phyloP scores from a whole-genome alignment of 352 stramenopile species.

The Pythium apleroticum region DNA sequence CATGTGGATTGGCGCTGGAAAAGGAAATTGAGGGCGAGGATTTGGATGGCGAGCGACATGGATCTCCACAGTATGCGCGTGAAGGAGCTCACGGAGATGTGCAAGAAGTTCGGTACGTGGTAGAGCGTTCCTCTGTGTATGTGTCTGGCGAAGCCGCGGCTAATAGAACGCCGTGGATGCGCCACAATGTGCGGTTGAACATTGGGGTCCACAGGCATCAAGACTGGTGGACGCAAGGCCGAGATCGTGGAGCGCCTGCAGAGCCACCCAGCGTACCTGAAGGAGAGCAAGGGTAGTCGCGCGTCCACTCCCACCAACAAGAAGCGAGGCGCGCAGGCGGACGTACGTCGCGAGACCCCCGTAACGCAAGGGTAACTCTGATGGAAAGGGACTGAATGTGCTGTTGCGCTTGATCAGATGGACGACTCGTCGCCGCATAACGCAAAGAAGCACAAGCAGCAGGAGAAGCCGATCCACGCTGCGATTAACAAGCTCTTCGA shows the following conservation, averaged over 20 bases:
- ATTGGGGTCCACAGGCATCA: constrained; percentile 45
- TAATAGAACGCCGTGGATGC: not conserved
- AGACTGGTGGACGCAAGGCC: constrained; percentile 66
- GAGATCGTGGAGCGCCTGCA: constrained; percentile 77
- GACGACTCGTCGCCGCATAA: constrained; percentile 15
- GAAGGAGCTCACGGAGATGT: constrained; percentile 84
- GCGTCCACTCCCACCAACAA: constrained; percentile 33
- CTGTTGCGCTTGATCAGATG: not conserved
- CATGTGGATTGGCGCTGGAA: constrained; percentile 5
- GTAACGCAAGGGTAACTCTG: not conserved
- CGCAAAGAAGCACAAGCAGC: constrained; percentile 59
- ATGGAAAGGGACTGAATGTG: not conserved
- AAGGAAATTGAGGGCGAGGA: not conserved
- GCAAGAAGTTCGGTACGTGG: constrained; percentile 63
- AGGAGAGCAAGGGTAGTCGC: constrained; percentile 16
- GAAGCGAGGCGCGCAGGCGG: constrained; percentile 29
- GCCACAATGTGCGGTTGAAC: not conserved
- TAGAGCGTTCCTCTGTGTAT: not conserved
- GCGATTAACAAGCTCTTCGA: constrained; percentile 62
- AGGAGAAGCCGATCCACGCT: constrained; percentile 33
- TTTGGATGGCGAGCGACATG: constrained; percentile 31
- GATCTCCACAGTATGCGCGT: constrained; percentile 70
- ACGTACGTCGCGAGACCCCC: constrained; percentile 26
- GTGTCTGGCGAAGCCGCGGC: not conserved
- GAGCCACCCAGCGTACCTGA: constrained; percentile 49